Evolutionary conservation across 1,139 yeast genomes (phyloP).

Genomic region (Nakaseomyces bracarensis): DNA sequence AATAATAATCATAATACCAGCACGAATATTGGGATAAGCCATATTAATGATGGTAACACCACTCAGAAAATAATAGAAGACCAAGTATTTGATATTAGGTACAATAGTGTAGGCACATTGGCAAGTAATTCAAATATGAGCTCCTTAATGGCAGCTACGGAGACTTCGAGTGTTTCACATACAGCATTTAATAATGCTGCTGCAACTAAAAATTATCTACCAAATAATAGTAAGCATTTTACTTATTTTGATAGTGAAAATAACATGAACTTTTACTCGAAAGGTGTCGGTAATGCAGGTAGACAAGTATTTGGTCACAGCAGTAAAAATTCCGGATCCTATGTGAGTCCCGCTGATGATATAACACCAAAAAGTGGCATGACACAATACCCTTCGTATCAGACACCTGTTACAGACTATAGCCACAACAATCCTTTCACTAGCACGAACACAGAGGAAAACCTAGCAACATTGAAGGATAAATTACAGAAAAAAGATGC

Average conservation of each 20-base stretch:
- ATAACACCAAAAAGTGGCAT: background rate
- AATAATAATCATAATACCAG: background rate
- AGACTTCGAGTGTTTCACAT: background rate
- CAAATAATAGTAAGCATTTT: background rate
- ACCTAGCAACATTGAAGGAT: background rate
- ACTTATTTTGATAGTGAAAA: background rate
- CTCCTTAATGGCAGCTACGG: background rate
- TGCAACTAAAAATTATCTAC: background rate
- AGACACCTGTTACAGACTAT: background rate
- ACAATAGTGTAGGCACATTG: conserved; percentile 3
- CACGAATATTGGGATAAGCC: background rate
- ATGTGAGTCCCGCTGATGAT: background rate
- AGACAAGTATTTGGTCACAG: background rate
- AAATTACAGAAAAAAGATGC: conserved; percentile 34
- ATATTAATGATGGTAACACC: background rate
- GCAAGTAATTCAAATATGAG: conserved; percentile 4
- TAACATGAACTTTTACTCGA: background rate
- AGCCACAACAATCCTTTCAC: background rate
- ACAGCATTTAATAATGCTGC: background rate
- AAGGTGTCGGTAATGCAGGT: background rate
- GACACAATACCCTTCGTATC: background rate
- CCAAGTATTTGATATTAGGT: conserved; percentile 1
- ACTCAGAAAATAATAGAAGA: background rate
- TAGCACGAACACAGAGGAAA: background rate
- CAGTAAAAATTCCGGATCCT: conserved; percentile 1